Base-by-base conservation (phyloP, 148 eudicot species). In the Amaranthus cruentus region DNA sequence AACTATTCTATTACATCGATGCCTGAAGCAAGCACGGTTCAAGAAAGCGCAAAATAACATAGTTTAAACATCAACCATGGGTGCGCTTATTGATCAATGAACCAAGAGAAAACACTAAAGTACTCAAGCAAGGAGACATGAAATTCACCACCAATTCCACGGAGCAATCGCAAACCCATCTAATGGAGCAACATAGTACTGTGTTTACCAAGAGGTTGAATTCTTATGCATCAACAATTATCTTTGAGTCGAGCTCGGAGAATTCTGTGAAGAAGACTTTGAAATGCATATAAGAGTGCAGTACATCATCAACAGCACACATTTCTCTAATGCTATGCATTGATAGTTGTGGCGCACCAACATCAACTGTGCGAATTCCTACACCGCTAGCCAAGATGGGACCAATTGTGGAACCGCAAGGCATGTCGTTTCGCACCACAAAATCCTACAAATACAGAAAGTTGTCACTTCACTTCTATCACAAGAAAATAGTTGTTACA, bases 281-380 rank as follows among this genome's bases (percentile, higher is more conserved):
- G 83, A 95, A 88, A 83, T 95, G 97, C 75, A 87, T 83, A 46
- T 90, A 92, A 0, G 96, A 83, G 78, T 95, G 88, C 75, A 84
- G 83, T 55, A 95, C 90, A 49, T 95, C 99, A 75, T 95, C 97
- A 9, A 91, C 96, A 6, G 94, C 99, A 68, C 99, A 95, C 99
- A 95, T 95, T 81, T 95, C 99, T 81, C 99, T 77, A 69, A 95
- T 91, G 83, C 99, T 95, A 81, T 95, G 99, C 99, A 95, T 95
- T 13, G 99, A 95, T 53, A 91, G 79, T 63, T 95, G 99, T 1
- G 99, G 97, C 3, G 93, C 94, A 10, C 99, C 99, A 55, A 95
- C 85, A 71, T 95, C 99, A 15, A 95, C 97, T 5, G 97, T 95
- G 12, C 99, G 96, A 68, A 95, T 88, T 14, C 99, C 99, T 9